Base-by-base conservation (phyloP, 192 early-diverging fungal species). In the Podila verticillata region DNA sequence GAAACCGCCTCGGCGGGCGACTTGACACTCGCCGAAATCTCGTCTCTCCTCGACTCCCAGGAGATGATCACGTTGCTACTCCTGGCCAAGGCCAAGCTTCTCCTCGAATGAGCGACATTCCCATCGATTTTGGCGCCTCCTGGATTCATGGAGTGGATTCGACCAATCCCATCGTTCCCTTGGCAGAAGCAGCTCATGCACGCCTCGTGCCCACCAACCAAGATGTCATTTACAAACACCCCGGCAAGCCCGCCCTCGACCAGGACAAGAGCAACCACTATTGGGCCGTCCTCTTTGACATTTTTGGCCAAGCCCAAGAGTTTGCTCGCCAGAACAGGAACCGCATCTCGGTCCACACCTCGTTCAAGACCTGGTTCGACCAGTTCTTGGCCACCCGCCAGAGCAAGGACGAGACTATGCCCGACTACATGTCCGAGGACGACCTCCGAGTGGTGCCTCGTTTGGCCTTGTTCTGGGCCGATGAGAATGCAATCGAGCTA, bases 41-140 rank as follows among this genome's bases (percentile, higher is more conserved):
- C 20, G 30, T 72, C 34, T 36, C 10, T 6, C 34, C 26, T 24
- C n/a, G 22, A 3, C 9, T 5, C 24, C 20, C 22, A 28, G 34
- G 26, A 60, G 58, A 29, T 19, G 30, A 60, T 20, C 30, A 13
- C 30, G 58, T 60, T 32, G 24, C 57, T 51, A 19, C 24, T n/a
- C 20, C 51, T 26, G 20, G 10, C 24, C 51, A n/a, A 54, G 5
- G 49, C 22, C 17, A 47, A 15, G 44, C 44, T 7, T 15, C 7
- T 47, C 15, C 44, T 47, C 7, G 7, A 47, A 15, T 7, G 15
- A 15, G 51, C 22, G 24, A 54, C 51, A 70, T 83, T 64, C 72
- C 81, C 22, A 66, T 83, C 48, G 81, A 83, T 30, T 77, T 75
- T 61, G 81, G 81, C n/a, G 81, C 81, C 28, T 83, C 81, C 30